Percentiles rank a stretch among this genome's conserved stretches.
These are phyloP conservation scores for Fusarium hainanense DNA, from an alignment of 2,329 filamentous ascomycete genomes.

Conservation along the genomic window DNA sequence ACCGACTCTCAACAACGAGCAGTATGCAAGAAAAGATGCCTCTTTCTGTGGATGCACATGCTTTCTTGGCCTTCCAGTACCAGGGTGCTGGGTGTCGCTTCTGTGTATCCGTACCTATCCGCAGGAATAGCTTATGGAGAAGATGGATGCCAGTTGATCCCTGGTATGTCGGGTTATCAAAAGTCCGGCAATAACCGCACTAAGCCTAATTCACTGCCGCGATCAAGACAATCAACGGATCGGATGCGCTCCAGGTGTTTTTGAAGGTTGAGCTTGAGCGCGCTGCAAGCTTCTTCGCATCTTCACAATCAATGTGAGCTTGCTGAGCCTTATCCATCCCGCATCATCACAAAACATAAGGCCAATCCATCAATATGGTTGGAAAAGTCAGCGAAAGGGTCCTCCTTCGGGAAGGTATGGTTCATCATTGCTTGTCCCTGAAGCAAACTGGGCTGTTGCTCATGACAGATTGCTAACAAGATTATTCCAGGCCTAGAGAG, in stretches of 20 bases:
- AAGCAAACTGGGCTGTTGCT: conserved; percentile 17
- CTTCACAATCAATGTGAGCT: conserved; percentile 41
- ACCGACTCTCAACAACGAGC: neutral
- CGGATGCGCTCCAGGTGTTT: conserved; percentile 45
- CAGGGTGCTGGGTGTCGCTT: neutral
- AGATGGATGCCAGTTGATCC: neutral
- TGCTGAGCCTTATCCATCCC: conserved; percentile 17
- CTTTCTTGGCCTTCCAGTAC: neutral
- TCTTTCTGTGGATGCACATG: neutral
- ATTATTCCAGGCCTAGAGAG: conserved; percentile 80
- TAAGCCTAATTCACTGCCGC: conserved; percentile 34
- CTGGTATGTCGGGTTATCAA: conserved; percentile 29
- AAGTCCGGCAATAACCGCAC: conserved; percentile 7
- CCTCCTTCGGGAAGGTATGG: conserved; percentile 69
- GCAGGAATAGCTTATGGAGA: neutral
- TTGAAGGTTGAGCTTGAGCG: conserved; percentile 39
- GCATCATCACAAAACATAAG: conserved; percentile 29
- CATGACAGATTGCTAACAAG: conserved; percentile 42
- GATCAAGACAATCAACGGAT: conserved; percentile 37
- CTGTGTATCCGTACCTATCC: neutral
- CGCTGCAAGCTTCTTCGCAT: conserved; percentile 28
- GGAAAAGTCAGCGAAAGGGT: conserved; percentile 74
- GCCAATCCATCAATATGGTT: conserved; percentile 59
- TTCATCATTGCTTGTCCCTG: conserved; percentile 16
- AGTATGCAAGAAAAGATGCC: neutral